A percentile compares a stretch with the other conserved stretches of the same genome.
Conservation (phyloP, 768 basidiomycete genomes). For the Naganishia kalamii region DNA sequence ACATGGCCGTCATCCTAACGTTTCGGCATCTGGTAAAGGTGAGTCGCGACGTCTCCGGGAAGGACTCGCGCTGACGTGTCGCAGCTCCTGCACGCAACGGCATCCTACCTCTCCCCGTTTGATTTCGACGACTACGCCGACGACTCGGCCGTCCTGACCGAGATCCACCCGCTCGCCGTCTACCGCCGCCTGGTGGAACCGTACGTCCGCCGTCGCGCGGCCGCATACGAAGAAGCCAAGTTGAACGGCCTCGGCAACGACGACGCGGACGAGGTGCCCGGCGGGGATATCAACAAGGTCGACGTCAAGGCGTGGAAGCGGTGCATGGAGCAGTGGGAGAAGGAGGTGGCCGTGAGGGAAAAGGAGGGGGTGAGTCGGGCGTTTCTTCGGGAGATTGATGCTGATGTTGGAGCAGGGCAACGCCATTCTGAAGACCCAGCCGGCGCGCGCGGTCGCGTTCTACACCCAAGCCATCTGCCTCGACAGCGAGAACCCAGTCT, state of each 20-base stretch:
- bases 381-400: background rate
- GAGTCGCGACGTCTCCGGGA: conserved; percentile 15
- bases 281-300: conserved; percentile 12
- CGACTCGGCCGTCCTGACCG: conserved; percentile 40
- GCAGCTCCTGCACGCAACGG: conserved; percentile 42
- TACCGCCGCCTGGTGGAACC: conserved; percentile 43
- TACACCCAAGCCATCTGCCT: conserved; percentile 46
- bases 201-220: conserved; percentile 21
- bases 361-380: conserved; percentile 36
- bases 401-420: conserved; percentile 31
- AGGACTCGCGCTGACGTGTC: background rate
- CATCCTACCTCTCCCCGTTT: conserved; percentile 41
- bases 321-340: conserved; percentile 47
- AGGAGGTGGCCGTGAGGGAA: conserved; percentile 43
- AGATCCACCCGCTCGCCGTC: conserved; percentile 42
- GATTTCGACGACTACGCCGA: conserved; percentile 40
- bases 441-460: conserved; percentile 36
- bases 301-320: conserved; percentile 38
- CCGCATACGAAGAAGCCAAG: conserved; percentile 15
- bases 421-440: conserved; percentile 33
- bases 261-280: conserved; percentile 2
- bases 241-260: conserved; percentile 12
- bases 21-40: conserved; percentile 46
- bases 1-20: conserved; percentile 44
- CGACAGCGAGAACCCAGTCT: conserved; percentile 45